Evolutionary conservation across 306 rosid genomes (phyloP).

Genomic region (Astragalus membranaceus): DNA sequence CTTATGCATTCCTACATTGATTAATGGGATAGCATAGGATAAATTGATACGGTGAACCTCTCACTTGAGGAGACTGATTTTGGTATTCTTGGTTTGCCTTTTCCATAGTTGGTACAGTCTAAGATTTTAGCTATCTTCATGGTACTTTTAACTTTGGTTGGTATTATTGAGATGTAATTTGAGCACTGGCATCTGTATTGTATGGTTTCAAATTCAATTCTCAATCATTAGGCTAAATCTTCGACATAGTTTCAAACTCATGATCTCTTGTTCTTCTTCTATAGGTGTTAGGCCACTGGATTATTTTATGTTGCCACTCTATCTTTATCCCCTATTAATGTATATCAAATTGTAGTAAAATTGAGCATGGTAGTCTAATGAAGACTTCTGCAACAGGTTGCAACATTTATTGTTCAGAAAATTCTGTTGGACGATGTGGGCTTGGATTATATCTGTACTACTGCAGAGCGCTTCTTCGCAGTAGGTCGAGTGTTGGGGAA

Average conservation of each 20-base stretch:
- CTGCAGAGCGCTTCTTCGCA: conserved; percentile 90
- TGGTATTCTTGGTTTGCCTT: not conserved
- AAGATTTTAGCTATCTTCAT: not conserved
- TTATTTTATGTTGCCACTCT: not conserved
- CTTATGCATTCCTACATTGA: not conserved
- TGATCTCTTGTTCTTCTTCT: not conserved
- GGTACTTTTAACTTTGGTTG: not conserved
- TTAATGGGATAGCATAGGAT: not conserved
- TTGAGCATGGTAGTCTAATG: conserved; percentile 25
- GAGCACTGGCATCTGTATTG: not conserved
- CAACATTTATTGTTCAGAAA: conserved; percentile 85
- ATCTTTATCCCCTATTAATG: not conserved
- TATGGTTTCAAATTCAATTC: not conserved
- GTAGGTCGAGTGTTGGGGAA: conserved; percentile 84
- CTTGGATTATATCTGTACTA: conserved; percentile 88
- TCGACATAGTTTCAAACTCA: not conserved
- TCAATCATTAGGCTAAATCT: not conserved
- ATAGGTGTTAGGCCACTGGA: not conserved
- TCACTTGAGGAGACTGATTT: not conserved
- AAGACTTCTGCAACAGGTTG: conserved; percentile 48
- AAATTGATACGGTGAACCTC: not conserved
- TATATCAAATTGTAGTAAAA: not conserved
- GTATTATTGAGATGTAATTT: not conserved
- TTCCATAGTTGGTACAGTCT: not conserved
- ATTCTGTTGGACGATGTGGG: conserved; percentile 92